Percentiles rank a stretch among this genome's conserved stretches.
phyloP scores from a whole-genome alignment of 495 filamentous ascomycete genomes.

The Astrothelium subdiscretum region DNA sequence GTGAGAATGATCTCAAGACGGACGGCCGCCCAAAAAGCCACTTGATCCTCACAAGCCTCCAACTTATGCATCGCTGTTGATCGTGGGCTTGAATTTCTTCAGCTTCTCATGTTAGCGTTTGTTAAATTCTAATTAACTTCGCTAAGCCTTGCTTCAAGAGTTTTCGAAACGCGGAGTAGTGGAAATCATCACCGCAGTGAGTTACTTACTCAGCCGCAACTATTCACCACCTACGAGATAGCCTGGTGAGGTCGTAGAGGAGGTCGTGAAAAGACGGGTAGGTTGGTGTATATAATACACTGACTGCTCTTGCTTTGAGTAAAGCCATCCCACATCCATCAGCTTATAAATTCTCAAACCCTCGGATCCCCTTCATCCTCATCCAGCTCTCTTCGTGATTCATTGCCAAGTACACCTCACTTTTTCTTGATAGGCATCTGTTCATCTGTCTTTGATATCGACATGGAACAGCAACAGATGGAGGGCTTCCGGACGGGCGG shows the following conservation, averaged over 20 bases:
- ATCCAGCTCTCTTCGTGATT: too few relatives aligned
- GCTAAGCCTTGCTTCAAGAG: neutral
- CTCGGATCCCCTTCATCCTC: neutral
- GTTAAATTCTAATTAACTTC: neutral
- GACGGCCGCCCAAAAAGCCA: neutral
- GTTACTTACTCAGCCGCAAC: neutral
- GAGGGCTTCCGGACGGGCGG: neutral
- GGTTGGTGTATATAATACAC: neutral
- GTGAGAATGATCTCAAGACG: neutral
- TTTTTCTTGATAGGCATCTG: too few relatives aligned
- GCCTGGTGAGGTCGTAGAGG: neutral
- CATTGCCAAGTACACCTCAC: too few relatives aligned
- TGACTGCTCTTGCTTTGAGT: neutral
- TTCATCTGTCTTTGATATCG: neutral
- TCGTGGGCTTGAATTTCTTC: neutral
- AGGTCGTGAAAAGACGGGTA: neutral
- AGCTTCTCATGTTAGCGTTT: neutral
- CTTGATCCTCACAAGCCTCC: neutral
- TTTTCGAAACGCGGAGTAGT: neutral
- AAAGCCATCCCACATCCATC: neutral
- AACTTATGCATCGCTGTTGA: neutral
- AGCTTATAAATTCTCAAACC: neutral
- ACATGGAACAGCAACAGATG: neutral
- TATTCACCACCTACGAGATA: neutral
- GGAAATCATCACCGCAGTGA: neutral